Percentiles rank a stretch among this genome's conserved stretches.
These are phyloP conservation scores for Tetrapisispora iriomotensis DNA, from an alignment of 805 yeast species.

Conservation along the genomic window DNA sequence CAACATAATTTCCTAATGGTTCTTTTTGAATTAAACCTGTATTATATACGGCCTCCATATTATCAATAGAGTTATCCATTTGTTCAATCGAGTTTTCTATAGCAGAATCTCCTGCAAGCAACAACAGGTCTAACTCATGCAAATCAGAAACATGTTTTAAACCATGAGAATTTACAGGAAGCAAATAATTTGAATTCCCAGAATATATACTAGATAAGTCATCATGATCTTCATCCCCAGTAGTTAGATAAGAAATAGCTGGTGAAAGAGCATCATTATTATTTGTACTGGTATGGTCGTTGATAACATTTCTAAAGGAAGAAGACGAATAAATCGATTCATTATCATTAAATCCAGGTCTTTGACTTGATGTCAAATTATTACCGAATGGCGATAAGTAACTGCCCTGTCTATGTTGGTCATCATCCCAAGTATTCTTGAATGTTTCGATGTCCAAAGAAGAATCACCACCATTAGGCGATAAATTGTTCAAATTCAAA, in stretches of 20 bases:
- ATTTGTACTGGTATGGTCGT: not conserved
- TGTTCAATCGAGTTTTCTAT: conserved; percentile 4
- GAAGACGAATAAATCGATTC: conserved; percentile 3
- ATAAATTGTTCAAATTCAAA: not conserved
- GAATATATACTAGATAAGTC: conserved; percentile 25
- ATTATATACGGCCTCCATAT: not conserved
- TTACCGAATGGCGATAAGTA: conserved; percentile 1
- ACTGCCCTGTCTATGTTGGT: not conserved
- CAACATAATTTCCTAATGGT: not conserved
- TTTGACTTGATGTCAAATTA: no score
- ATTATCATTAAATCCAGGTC: not conserved
- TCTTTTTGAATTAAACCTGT: not conserved
- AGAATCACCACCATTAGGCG: no score
- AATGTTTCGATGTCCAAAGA: not conserved
- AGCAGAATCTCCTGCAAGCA: no score
- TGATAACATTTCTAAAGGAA: not conserved
- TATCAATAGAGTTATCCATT: conserved; percentile 2
- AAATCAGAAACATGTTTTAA: conserved; percentile 17
- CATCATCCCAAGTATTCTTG: conserved; percentile 1
- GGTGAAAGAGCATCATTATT: conserved; percentile 18
- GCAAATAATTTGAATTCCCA: conserved; percentile 12
- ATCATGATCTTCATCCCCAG: conserved; percentile 20
- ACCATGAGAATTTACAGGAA: conserved; percentile 21
- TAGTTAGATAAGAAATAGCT: conserved; percentile 16
- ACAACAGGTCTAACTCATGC: conserved; percentile 16